Evolutionary conservation across 768 basidiomycete genomes (phyloP).

Genomic region (Lactarius sanguifluus): DNA sequence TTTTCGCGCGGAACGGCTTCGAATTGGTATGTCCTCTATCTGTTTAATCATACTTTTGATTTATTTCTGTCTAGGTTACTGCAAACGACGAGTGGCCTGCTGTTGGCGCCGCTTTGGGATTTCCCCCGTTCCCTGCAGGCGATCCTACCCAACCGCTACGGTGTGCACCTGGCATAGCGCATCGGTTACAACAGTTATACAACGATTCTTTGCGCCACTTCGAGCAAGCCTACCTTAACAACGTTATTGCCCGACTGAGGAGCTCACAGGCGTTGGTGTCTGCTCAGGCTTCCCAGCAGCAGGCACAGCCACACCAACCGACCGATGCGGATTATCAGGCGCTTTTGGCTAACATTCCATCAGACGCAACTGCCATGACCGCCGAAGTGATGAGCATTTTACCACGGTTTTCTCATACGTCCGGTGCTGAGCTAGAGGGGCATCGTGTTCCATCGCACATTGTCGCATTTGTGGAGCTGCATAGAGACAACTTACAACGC

Average conservation of each 20-base stretch:
- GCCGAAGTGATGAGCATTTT: constrained; percentile 19
- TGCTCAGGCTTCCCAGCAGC: constrained; percentile 10
- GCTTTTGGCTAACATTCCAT: constrained; percentile 9
- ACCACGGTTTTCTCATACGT: constrained; percentile 25
- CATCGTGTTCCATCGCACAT: constrained; percentile 19
- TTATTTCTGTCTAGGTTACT: constrained; percentile 10
- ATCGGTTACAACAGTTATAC: constrained; percentile 17
- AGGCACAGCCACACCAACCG: constrained; percentile 16
- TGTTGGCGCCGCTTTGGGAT: constrained; percentile 16
- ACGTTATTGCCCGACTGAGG: constrained; percentile 1
- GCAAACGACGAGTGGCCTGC: constrained; percentile 21
- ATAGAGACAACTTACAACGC: constrained; percentile 22
- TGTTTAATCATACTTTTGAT: not conserved
- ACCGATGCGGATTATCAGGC: constrained; percentile 24
- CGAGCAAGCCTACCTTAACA: constrained; percentile 18
- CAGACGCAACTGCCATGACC: constrained; percentile 9
- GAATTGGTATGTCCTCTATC: constrained; percentile 6
- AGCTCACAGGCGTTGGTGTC: not conserved
- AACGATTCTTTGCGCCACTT: constrained; percentile 11
- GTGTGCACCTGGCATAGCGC: constrained; percentile 14
- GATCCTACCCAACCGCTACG: constrained; percentile 8
- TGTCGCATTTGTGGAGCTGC: constrained; percentile 21
- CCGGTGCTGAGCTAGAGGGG: constrained; percentile 22
- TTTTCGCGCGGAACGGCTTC: constrained; percentile 11
- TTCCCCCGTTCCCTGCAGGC: constrained; percentile 2